Base-by-base conservation (phyloP, 257 asterid genomes). In the Apocynum venetum region DNA sequence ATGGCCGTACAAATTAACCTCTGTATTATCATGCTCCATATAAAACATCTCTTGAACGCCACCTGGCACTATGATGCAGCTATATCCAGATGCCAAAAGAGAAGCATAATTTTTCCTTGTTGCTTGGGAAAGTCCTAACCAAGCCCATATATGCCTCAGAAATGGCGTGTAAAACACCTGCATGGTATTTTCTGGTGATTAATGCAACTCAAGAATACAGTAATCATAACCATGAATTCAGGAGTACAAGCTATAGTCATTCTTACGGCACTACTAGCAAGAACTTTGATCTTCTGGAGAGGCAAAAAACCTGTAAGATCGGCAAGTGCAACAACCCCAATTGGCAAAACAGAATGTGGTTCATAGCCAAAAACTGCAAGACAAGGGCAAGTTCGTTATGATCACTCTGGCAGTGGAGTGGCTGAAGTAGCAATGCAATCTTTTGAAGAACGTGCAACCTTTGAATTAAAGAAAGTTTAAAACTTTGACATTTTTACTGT, bases 321-420 rank as follows among this genome's bases (percentile, higher is more conserved):
- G 3, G 98, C 92, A 53, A 96, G 92, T 19, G 97, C 86, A 81
- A 93, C 85, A 78, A 90, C 92, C 79, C 97, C 98, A 55, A 93
- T 86, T 10, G 99, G 98, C 98, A 94, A 90, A 80, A 96, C 99
- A 35, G 99, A 96, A 87, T 96, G 99, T 43, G 99, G 98, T 82
- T 90, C 98, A 78, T 91, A 96, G 20, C 97, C 98, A 81, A 96
- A 90, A 88, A 93, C 99, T 96, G 90, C 44, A 65, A 46, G 17
- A 68, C 20, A 68, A 67, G 43, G 35, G 6, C 12, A 25, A 49
- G 67, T 20, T 61, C 14, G 61, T 14, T 44, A 48, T 59, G 25
- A 3, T 49, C 61, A 47, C 11, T 38, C 35, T 67, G 43, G 9
- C 13, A 55, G 14, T 12, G 31, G 31, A 64, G 31, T 15, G 25